Evolutionary conservation across 179 eudicot species (phyloP).

Genomic region (Pouteria campechiana): DNA sequence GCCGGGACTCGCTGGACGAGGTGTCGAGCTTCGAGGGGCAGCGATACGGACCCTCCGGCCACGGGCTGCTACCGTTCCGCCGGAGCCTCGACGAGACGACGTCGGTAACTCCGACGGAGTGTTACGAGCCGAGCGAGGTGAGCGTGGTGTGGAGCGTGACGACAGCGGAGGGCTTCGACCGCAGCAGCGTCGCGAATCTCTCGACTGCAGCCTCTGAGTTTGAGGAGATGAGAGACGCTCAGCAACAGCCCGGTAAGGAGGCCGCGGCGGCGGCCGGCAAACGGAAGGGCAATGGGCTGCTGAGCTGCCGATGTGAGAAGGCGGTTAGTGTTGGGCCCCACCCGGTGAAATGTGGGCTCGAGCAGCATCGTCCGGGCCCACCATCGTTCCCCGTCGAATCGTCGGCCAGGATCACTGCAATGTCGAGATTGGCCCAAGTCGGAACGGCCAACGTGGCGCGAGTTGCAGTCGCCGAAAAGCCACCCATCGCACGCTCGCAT

Average conservation of each 20-base stretch:
- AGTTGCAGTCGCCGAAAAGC: conserved; percentile 6
- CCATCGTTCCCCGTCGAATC: background rate
- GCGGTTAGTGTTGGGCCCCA: conserved; percentile 68
- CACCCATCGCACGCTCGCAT: conserved; percentile 6
- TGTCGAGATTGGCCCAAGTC: too few species aligned
- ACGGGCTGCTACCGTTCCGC: background rate
- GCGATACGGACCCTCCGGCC: background rate
- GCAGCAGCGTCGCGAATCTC: conserved; percentile 51
- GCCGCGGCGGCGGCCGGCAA: conserved; percentile 10
- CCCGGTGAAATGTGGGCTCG: conserved; percentile 26
- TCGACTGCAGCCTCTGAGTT: conserved; percentile 44
- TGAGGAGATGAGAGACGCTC: conserved; percentile 15
- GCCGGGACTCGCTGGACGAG: conserved; percentile 49
- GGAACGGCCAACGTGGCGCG: too few species aligned
- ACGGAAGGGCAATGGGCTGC: conserved; percentile 11
- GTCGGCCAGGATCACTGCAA: background rate
- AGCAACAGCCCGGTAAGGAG: background rate
- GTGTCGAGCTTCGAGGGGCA: conserved; percentile 5
- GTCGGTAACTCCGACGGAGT: conserved; percentile 51
- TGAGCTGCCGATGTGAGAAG: conserved; percentile 65
- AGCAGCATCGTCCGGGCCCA: conserved; percentile 4
- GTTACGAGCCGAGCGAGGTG: conserved; percentile 84
- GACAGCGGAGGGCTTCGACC: conserved; percentile 76
- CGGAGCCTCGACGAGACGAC: conserved; percentile 35
- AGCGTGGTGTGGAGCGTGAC: conserved; percentile 92